Conservation (phyloP, 768 basidiomycete species). For the Tulasnella sp. region DNA sequence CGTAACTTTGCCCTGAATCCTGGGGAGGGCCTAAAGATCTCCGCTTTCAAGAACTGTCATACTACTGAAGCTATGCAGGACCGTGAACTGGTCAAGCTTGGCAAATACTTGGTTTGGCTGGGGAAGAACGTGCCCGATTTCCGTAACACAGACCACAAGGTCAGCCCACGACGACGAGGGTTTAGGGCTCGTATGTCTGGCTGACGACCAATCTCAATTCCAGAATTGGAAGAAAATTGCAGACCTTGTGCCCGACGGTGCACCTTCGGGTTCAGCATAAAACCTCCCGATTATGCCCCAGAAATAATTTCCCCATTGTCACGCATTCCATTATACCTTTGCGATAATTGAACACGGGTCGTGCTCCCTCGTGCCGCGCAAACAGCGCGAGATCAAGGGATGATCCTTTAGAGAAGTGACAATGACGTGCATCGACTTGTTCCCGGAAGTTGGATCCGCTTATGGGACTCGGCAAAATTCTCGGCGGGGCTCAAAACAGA, state of each 20-base stretch:
- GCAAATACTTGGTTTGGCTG: constrained; percentile 58
- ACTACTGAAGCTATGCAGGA: constrained; percentile 51
- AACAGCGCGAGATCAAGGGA: background rate
- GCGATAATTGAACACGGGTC: background rate
- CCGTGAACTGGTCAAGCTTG: constrained; percentile 59
- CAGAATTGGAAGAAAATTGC: constrained; percentile 19
- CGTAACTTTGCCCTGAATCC: constrained; percentile 88
- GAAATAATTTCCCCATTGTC: background rate
- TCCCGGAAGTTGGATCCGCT: background rate
- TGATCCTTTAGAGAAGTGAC: background rate
- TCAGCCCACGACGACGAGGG: constrained; percentile 29
- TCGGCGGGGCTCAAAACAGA: background rate
- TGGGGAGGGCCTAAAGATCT: constrained; percentile 72
- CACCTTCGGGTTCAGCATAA: background rate
- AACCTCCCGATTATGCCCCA: background rate
- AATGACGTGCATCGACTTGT: background rate
- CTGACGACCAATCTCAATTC: background rate
- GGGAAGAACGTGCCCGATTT: constrained; percentile 51
- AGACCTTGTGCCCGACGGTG: background rate
- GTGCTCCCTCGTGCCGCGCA: background rate
- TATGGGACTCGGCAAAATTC: background rate
- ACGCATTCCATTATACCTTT: background rate
- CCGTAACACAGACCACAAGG: constrained; percentile 57
- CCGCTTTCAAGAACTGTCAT: constrained; percentile 71
- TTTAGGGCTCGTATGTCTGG: background rate